Conservation (phyloP, 1,284 basidiomycete species). For the Rhodofomes roseus region DNA sequence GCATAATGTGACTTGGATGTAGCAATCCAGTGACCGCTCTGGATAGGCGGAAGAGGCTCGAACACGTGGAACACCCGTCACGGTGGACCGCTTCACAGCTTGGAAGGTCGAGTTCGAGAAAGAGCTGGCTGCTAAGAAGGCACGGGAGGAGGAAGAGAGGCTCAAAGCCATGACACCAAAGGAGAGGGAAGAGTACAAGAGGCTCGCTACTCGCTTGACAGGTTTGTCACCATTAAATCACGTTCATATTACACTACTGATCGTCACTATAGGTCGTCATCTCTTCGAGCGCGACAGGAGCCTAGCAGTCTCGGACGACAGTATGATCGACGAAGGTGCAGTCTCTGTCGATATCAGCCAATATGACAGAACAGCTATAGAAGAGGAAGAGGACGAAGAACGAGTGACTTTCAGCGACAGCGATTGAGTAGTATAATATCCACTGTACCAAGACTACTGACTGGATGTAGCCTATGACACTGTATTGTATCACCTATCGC, state of each 20-base stretch:
- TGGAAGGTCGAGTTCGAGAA: conserved; percentile 83
- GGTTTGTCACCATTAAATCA: conserved; percentile 43
- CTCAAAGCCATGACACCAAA: conserved; percentile 74
- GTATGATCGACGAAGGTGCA: conserved; percentile 76
- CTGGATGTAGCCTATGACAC: conserved; percentile 10
- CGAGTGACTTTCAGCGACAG: conserved; percentile 77
- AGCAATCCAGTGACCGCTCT: not conserved
- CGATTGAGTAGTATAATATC: conserved; percentile 42
- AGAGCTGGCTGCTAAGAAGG: conserved; percentile 58
- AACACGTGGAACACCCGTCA: conserved; percentile 89
- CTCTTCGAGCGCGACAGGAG: conserved; percentile 81
- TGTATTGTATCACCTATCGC: conserved; percentile 10
- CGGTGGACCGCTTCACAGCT: conserved; percentile 70
- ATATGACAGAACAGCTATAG: conserved; percentile 68
- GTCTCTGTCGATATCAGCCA: conserved; percentile 85
- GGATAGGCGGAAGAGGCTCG: conserved; percentile 81
- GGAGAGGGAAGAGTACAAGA: conserved; percentile 88
- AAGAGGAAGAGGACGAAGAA: conserved; percentile 62
- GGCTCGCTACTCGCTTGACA: conserved; percentile 56
- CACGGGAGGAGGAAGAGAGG: conserved; percentile 79
- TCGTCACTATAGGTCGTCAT: conserved; percentile 64
- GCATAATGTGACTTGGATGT: conserved; percentile 1
- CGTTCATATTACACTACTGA: not conserved
- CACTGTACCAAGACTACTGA: conserved; percentile 9
- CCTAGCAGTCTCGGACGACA: conserved; percentile 68